Evolutionary conservation across 2,329 filamentous ascomycete genomes (phyloP).

Genomic region (Apiospora koreana): DNA sequence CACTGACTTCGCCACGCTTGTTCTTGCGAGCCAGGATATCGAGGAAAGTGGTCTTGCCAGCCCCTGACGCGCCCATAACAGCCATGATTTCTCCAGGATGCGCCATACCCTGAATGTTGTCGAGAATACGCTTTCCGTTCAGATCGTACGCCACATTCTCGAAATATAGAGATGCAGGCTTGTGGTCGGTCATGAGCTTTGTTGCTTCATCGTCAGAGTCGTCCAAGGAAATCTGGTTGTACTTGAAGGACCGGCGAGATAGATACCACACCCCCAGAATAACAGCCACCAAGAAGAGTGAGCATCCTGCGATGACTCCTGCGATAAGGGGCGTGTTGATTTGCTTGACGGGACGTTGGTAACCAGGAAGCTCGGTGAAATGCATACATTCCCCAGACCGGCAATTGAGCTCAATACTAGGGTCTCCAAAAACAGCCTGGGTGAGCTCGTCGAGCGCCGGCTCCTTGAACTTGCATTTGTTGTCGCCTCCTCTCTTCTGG

Average conservation of each 20-base stretch:
- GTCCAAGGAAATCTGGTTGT: conserved; percentile 78
- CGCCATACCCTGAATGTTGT: conserved; percentile 80
- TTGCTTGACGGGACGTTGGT: conserved; percentile 81
- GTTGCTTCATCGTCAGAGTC: conserved; percentile 87
- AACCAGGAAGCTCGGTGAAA: conserved; percentile 89
- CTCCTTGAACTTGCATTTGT: conserved; percentile 81
- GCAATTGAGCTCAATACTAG: conserved; percentile 82
- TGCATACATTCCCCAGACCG: conserved; percentile 90
- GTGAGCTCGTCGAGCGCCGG: conserved; percentile 92
- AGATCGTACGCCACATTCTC: conserved; percentile 84
- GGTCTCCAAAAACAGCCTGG: conserved; percentile 84
- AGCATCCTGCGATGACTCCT: conserved; percentile 82
- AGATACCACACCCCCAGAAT: conserved; percentile 87
- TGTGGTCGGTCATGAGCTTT: conserved; percentile 89
- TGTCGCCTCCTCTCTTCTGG: conserved; percentile 61
- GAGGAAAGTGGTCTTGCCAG: conserved; percentile 95
- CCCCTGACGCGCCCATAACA: conserved; percentile 97
- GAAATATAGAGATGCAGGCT: conserved; percentile 85
- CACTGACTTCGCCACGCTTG: conserved; percentile 77
- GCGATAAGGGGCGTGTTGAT: conserved; percentile 98
- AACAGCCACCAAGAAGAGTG: conserved; percentile 84
- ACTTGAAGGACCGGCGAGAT: conserved; percentile 69
- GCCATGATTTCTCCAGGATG: conserved; percentile 93
- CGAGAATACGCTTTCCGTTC: conserved; percentile 85
- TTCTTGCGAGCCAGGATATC: conserved; percentile 97